Base-by-base conservation (phyloP, 2,329 filamentous ascomycete species). In the Sporothrix inflata region DNA sequence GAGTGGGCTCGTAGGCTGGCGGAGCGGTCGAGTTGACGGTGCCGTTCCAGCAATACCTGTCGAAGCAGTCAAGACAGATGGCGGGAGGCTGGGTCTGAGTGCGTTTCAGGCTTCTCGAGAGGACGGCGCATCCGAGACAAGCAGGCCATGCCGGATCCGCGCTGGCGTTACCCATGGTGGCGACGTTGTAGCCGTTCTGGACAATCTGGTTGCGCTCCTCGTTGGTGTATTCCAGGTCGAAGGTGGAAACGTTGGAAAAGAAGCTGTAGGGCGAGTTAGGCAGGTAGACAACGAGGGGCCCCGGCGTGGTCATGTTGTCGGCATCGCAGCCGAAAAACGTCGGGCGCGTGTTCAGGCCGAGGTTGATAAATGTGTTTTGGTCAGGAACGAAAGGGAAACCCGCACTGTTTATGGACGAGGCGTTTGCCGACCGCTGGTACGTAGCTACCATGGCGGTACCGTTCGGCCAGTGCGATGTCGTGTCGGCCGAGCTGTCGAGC, bases 101-200 rank as follows among this genome's bases (percentile, higher is more conserved):
- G 53, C 53, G 53, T 21, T 16, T 57, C 53, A 57, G 21, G 53
- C 53, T 57, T 57, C 53, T 27, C 53, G 8, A 12, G 53, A 57
- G 53, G 3, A 57, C 53, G 53, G 53, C 53, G 21, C 53, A 57
- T 16, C 21, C 53, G 27, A 57, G 53, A 14, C 53, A 57, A 7
- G 53, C 53, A 30, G 53, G 24, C 53, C 53, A 57, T 30, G 24
- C 53, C 53, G 53, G 53, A 16, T 57, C 53, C 11, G 5, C 21
- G 53, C 21, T 57, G 53, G 21, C 53, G 53, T 57, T 57, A 5
- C 21, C 53, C 53, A 30, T 57, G 53, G 53, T 57, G 53, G 53
- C 53, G 53, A 57, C 53, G 27, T 57, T 57, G 53, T 57, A 57
- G 53, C 53, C 53, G 53, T 57, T 57, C 27, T 57, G 53, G 53